phyloP scores from a whole-genome alignment of 2,329 filamentous ascomycete genomes.

The Incumbomyces lentus region DNA sequence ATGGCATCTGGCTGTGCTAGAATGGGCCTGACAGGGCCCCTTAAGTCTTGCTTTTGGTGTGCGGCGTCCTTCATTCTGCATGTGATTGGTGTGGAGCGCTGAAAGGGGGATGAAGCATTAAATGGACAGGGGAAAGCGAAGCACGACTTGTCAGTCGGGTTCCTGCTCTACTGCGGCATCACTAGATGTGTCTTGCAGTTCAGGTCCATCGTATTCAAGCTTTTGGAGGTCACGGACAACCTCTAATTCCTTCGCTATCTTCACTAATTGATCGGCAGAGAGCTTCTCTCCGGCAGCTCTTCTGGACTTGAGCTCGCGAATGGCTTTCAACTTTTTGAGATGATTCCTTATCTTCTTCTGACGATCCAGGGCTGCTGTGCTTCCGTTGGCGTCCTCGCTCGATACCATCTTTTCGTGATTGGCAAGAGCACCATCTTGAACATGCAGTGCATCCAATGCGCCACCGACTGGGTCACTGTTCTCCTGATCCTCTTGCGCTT shows the following conservation, averaged over 20 bases:
- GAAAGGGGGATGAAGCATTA: too few species aligned
- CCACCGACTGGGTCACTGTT: conserved; percentile 18
- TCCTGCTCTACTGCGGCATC: not conserved
- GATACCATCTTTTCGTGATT: not conserved
- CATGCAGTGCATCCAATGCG: not conserved
- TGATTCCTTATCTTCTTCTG: conserved; percentile 89
- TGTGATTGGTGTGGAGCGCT: not conserved
- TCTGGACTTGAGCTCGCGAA: conserved; percentile 79
- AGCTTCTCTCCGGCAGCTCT: conserved; percentile 76
- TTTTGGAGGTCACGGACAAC: conserved; percentile 77
- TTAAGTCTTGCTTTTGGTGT: too few species aligned
- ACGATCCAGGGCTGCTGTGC: conserved; percentile 44
- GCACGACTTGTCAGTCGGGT: not conserved
- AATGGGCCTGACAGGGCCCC: too few species aligned
- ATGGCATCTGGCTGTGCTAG: too few species aligned
- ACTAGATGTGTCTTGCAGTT: not conserved
- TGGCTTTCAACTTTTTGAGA: conserved; percentile 90
- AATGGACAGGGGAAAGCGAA: too few species aligned
- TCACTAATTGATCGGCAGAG: conserved; percentile 89
- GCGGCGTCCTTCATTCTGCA: too few species aligned
- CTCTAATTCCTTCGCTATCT: conserved; percentile 95
- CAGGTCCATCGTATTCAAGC: conserved; percentile 60
- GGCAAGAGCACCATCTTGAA: conserved; percentile 13
- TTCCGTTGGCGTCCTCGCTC: conserved; percentile 14
- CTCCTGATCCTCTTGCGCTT: conserved; percentile 38